Base-by-base conservation (phyloP, 768 basidiomycete genomes). In the Agaricus sinodeliciosus region DNA sequence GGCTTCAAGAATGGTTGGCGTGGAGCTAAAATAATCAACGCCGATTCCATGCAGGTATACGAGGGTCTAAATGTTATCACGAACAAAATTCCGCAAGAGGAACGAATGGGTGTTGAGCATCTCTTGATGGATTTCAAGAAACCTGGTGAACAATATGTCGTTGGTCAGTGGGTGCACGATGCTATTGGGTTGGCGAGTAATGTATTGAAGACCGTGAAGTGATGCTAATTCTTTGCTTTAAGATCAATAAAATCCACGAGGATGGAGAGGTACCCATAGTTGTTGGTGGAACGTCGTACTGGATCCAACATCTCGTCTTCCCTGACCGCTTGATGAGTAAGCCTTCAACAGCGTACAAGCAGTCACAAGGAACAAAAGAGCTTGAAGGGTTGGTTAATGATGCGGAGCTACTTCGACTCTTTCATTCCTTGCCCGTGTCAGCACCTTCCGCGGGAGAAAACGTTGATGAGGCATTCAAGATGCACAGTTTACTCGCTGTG, bases 41-140 rank as follows among this genome's bases (percentile, higher is more conserved):
- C 94, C 9, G 96, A 99, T 68, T 83, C 95, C 11, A 97, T 99
- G 95, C 96, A 99, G 67, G 85, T 93, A 11, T 98, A 97, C 66
- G 73, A 75, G 15, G 95, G 95, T 0, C 78, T 98, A 66, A 88
- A 96, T 67, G 73, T 94, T 47, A 85, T 97, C 61, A 98, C 95
- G 25, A 98, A 98, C 69, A 98, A 99, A 70, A 78, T 94, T 13
- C 80, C 94, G 1, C 61, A 73, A 11, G 69, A 76, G 26, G 94
- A 99, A 68, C 83, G 76, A 63, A 73, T 79, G 44, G 93, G 90
- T 3, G 73, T 99, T 16, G 84, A 87, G 18, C 96, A 99, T 70
- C 82, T 88, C 53, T 73, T 98, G 19, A 89, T 99, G 84, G 87
- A 80, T 48, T 85, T 94, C 63, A 91, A 92, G 58, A 68, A 81